Evolutionary conservation across 345 rosid genomes (phyloP).

Genomic region (Aurinia saxatilis): DNA sequence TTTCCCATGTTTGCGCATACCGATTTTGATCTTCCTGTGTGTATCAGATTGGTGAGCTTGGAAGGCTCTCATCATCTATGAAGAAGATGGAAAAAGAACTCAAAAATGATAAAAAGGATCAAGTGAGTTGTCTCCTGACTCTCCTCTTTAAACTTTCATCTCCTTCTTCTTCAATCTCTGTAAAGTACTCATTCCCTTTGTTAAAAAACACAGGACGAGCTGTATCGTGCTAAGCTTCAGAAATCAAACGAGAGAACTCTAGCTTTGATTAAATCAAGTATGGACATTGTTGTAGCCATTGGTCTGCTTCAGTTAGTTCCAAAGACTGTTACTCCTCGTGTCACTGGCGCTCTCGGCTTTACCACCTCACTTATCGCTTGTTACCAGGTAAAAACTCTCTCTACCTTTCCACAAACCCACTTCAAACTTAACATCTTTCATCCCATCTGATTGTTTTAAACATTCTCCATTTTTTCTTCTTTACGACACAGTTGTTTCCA

Average conservation of each 20-base stretch:
- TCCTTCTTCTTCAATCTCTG: background rate
- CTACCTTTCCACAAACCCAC: background rate
- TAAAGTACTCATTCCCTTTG: background rate
- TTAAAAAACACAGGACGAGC: constrained; percentile 47
- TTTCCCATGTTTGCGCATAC: background rate
- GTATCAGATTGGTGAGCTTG: constrained; percentile 74
- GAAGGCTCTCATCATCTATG: constrained; percentile 71
- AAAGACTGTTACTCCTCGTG: constrained; percentile 79
- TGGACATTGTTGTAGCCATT: constrained; percentile 79
- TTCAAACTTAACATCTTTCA: background rate
- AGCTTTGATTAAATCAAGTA: constrained; percentile 70
- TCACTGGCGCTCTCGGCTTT: constrained; percentile 84
- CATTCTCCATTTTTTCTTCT: background rate
- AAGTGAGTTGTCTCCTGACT: constrained; percentile 36
- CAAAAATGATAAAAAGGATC: constrained; percentile 54
- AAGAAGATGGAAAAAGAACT: constrained; percentile 75
- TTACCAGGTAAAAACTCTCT: constrained; percentile 59
- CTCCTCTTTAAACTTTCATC: background rate
- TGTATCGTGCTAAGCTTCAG: constrained; percentile 63
- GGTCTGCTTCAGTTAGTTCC: constrained; percentile 93
- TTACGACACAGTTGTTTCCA: constrained; percentile 21
- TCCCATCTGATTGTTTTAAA: background rate
- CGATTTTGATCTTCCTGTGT: background rate
- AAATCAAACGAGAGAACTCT: constrained; percentile 78
- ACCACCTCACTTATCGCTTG: constrained; percentile 81